phyloP scores from a whole-genome alignment of 139 green algal genomes.

The Chlorella sp. region DNA sequence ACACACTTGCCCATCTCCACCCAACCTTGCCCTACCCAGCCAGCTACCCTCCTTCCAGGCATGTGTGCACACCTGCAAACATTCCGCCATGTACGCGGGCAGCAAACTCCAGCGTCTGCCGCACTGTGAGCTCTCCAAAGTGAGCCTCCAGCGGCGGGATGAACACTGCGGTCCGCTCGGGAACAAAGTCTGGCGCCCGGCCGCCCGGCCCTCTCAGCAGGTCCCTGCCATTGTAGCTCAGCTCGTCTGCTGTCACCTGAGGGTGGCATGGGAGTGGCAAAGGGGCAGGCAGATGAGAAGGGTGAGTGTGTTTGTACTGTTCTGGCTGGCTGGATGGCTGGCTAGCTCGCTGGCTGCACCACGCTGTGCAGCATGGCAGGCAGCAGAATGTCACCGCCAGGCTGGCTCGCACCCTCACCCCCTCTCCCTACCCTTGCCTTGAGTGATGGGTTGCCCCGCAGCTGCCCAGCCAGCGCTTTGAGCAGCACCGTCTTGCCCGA shows the following conservation, averaged over 20 bases:
- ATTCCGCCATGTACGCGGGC: constrained; percentile 32
- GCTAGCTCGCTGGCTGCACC: no score
- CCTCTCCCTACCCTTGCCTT: constrained; percentile 10
- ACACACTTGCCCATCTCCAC: no score
- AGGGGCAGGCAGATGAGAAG: background rate
- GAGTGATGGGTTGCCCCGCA: constrained; percentile 15
- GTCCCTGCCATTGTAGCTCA: constrained; percentile 69
- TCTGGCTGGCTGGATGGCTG: no score
- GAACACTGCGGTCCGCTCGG: constrained; percentile 55
- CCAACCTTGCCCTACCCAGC: no score
- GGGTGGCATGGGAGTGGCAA: no score
- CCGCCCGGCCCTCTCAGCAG: background rate
- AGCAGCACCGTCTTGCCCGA: constrained; percentile 68
- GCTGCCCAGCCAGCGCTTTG: constrained; percentile 57
- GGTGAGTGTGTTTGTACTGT: no score
- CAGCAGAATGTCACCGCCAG: no score
- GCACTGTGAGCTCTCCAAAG: constrained; percentile 60
- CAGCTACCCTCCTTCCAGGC: no score
- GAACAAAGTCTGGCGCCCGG: constrained; percentile 54
- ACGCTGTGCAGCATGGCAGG: no score
- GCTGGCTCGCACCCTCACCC: background rate
- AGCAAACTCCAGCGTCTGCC: constrained; percentile 62
- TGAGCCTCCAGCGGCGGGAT: constrained; percentile 56
- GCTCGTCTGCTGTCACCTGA: constrained; percentile 13
- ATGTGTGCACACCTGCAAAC: background rate